These are phyloP conservation scores for Scortechinia acanthostroma DNA, from an alignment of 2,329 filamentous ascomycete species.

Conservation along the genomic window DNA sequence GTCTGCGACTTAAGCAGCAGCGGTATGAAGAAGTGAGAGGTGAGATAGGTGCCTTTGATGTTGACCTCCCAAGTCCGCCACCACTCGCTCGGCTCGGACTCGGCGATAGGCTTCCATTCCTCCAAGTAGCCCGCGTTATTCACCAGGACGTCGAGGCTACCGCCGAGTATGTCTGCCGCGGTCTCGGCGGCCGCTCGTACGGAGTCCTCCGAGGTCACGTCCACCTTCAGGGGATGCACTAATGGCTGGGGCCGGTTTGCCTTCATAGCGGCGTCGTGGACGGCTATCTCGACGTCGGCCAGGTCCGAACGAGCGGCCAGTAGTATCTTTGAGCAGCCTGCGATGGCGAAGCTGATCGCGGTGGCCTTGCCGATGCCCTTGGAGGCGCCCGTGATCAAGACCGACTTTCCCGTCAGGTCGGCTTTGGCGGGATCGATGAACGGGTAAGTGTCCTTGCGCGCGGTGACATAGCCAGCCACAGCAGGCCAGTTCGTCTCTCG, in stretches of 20 bases:
- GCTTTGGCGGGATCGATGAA: slow-evolving; percentile 16
- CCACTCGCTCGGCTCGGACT: slow-evolving; percentile 31
- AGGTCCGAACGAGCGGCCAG: slow-evolving; percentile 15
- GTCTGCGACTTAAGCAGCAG: slow-evolving; percentile 23
- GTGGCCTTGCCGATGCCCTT: slow-evolving; percentile 23
- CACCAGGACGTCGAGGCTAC: slow-evolving; percentile 28
- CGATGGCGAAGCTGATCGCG: slow-evolving; percentile 17
- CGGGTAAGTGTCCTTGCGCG: slow-evolving; percentile 22
- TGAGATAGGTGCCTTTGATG: slow-evolving; percentile 35
- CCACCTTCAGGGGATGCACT: slow-evolving; percentile 23
- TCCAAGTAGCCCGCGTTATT: slow-evolving; percentile 35
- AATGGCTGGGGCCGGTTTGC: slow-evolving; percentile 14
- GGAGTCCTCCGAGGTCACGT: slow-evolving; percentile 21
- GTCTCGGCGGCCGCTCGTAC: slow-evolving; percentile 16
- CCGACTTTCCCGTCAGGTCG: slow-evolving; percentile 16
- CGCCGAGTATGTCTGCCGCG: slow-evolving; percentile 14
- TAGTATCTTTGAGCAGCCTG: slow-evolving; percentile 25
- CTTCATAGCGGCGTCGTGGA: slow-evolving; percentile 13
- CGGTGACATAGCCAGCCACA: too few relatives aligned
- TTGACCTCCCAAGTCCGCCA: slow-evolving; percentile 40
- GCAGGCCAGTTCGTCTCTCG: too few relatives aligned
- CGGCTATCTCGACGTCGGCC: slow-evolving; percentile 8
- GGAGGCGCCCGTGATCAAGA: slow-evolving; percentile 25
- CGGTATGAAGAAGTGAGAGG: slow-evolving; percentile 37
- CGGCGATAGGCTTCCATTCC: slow-evolving; percentile 18